phyloP scores from a whole-genome alignment of 495 filamentous ascomycete species.

The Letharia columbiana region DNA sequence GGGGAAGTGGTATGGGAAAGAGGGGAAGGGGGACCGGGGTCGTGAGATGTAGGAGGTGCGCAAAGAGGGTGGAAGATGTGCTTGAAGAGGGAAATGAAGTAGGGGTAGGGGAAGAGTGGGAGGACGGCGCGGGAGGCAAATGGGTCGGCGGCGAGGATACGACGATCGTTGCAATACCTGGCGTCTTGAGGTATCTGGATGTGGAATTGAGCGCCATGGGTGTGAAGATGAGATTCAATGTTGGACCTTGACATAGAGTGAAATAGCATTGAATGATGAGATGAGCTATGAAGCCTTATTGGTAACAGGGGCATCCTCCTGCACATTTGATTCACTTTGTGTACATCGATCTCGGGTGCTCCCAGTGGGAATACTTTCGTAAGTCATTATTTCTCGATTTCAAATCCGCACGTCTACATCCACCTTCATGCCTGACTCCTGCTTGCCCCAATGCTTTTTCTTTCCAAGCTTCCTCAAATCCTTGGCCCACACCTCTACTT shows the following conservation, averaged over 20 bases:
- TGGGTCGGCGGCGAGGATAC: constrained; percentile 86
- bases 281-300: background rate
- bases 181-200: constrained; percentile 86
- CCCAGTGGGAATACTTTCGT: background rate
- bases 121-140: constrained; percentile 72
- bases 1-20: constrained; percentile 27
- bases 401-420: background rate
- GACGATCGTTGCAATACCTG: constrained; percentile 83
- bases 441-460: constrained; percentile 47
- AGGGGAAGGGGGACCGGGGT: constrained; percentile 47
- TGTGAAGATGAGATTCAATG: constrained; percentile 78
- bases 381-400: background rate
- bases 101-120: constrained; percentile 60
- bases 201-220: constrained; percentile 94
- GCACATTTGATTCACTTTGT: background rate
- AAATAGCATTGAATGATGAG: background rate
- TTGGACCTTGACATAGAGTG: constrained; percentile 43
- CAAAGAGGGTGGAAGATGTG: constrained; percentile 48
- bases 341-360: background rate
- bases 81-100: constrained; percentile 38
- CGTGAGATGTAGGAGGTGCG: constrained; percentile 80
- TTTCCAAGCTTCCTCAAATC: constrained; percentile 50
- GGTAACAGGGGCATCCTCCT: background rate
- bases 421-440: constrained; percentile 19
- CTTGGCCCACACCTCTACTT: constrained; percentile 24